Evolutionary conservation across 805 yeast species (phyloP), one percentile per base, ranked within the genome.

Genomic region (Grigorovia humatica): DNA sequence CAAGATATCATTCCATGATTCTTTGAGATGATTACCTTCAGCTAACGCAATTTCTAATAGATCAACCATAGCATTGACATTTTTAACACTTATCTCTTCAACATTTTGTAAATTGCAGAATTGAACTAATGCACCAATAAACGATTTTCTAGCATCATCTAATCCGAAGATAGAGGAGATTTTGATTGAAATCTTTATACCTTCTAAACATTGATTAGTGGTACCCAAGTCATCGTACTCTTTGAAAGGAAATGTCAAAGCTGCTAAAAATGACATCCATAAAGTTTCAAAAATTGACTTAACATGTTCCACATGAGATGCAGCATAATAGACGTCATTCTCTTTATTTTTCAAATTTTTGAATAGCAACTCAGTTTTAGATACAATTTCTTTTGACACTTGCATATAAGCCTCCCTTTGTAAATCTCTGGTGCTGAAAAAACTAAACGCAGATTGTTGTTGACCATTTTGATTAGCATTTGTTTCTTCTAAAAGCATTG

Each of bases 231-330:
- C 93, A 58, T 86, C 89, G 55, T 84, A 82, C 51, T 88, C 96
- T 63, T 85, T 88, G 72, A 90, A 89, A 6, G 96, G 95, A 2
- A 95, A 91, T 0, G 97, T 89, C 48, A 93, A 74, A 0, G 95
- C 97, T 7, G 98, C 98, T 57, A 93, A 74, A 47, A 93, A 79
- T 0, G 97, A 88, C 96, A 95, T 90, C 99, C 99, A 93, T 45
- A 86, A 72, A 17, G 88, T 88, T 60, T 91, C 96, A 70, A 93
- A 91, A 63, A 95, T 87, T 1, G 97, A 90, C 64, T 79, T 84
- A 15, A 91, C 96, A 64, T 91, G 96, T 59, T 88, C 95, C 15
- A 86, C 79, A 61, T 86, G 91, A 1, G 89, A 79, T 0, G 97
- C 97, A 18, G 83, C 80, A 66, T 88, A 87, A 63, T 82, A 90